phyloP scores from a whole-genome alignment of 176 grass and related monocot genomes.

The Triticum monococcum region DNA sequence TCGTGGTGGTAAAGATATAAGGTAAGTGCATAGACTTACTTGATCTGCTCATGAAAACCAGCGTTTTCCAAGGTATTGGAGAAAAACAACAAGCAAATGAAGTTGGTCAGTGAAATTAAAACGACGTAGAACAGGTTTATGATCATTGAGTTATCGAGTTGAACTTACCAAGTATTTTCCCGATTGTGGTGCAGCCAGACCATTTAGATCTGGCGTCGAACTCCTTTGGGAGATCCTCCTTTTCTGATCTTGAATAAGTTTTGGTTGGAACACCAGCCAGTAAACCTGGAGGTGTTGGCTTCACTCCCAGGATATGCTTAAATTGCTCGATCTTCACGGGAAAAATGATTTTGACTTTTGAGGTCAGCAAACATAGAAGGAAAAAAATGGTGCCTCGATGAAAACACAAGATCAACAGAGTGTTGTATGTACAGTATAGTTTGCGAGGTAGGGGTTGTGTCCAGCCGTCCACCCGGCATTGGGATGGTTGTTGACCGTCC shows the following conservation, averaged over 20 bases:
- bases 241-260: conserved; percentile 47
- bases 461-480: conserved; percentile 78
- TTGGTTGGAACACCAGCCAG: conserved; percentile 44
- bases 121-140: background rate
- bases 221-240: conserved; percentile 50
- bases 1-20: background rate
- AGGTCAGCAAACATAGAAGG: background rate
- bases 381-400: background rate
- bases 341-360: background rate
- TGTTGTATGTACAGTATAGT: conserved; percentile 65
- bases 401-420: background rate
- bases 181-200: conserved; percentile 81
- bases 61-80: conserved; percentile 16
- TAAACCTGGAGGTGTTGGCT: conserved; percentile 40
- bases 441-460: conserved; percentile 54
- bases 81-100: background rate
- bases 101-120: background rate
- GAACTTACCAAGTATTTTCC: conserved; percentile 72
- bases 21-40: conserved; percentile 47
- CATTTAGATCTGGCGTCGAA: conserved; percentile 81
- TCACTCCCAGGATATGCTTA: conserved; percentile 86
- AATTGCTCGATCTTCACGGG: conserved; percentile 62
- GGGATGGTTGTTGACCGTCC: conserved; percentile 64
- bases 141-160: background rate
- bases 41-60: conserved; percentile 60